Base-by-base conservation (phyloP, 768 basidiomycete genomes). In the Amanita fuliginea region DNA sequence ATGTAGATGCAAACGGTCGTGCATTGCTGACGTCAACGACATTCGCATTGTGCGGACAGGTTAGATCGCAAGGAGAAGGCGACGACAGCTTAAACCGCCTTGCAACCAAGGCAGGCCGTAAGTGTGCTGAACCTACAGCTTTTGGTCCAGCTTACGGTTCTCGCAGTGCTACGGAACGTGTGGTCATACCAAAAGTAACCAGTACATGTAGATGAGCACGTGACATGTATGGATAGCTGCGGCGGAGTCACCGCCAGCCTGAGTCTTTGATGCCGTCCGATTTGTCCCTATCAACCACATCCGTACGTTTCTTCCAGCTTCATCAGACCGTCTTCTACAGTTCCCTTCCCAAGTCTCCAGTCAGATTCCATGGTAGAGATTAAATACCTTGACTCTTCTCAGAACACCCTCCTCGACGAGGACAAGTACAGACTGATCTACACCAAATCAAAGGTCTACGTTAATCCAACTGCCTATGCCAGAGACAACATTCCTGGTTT, bases 1-100 rank as follows among this genome's bases (percentile, higher is more conserved):
- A 98, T 61, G 96, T 99, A 62, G 94, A 98, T 64, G 80, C 84
- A 57, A 80, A 79, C 47, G 94, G 93, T 64, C 79, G 78, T 59
- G 89, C 89, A 13, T 67, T 86, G 58, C 26, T 24, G 64, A 86
- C 86, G 42, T 80, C 81, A 53, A 93, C 92, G 52, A 88, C 92
- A 51, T 96, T 97, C 63, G 96, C 94, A 39, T 82, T 99, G 50
- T 92, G 83, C 66, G 96, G 96, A 43, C 82, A 84, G 62, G 91
- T 99, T 59, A 80, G 96, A 60, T 87, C 91, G 56, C 85, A 86
- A 67, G 95, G 92, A 60, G 95, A 99, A 79, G 78, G 87, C 55
- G 96, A 99, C 61, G 96, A 97, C 67, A 89, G 90, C 41, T 65
- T 98, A 63, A 99, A 99, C 81, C 79, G 93, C 64, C 74, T 98